Conservation (phyloP, 176 grass and related monocot genomes). For the Musa beccarii region DNA sequence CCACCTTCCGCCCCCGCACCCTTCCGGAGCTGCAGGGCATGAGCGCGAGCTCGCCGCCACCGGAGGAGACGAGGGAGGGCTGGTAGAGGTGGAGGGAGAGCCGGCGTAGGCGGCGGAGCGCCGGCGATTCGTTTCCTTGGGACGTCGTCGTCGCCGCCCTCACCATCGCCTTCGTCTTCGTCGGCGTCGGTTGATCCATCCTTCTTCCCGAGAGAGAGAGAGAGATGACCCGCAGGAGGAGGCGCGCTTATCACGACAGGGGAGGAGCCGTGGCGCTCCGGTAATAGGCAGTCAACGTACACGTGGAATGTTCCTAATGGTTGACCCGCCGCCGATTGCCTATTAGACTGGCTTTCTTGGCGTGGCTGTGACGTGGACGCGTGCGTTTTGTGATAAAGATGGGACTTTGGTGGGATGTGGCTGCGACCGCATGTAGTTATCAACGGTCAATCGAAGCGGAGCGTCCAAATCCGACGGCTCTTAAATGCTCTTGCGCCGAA, state of each 20-base stretch:
- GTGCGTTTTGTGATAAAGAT: too few species aligned
- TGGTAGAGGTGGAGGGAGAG: constrained; percentile 53
- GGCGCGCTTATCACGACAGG: neutral
- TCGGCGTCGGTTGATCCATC: constrained; percentile 16
- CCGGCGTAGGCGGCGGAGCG: constrained; percentile 38
- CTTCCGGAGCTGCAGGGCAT: constrained; percentile 33
- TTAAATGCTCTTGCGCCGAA: too few species aligned
- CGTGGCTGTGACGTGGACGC: too few species aligned
- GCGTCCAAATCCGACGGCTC: too few species aligned
- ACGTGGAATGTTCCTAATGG: neutral
- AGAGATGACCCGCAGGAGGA: neutral
- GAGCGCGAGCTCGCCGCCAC: constrained; percentile 16
- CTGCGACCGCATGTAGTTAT: too few species aligned
- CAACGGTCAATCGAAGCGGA: too few species aligned
- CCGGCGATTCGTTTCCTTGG: constrained; percentile 12
- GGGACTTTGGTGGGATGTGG: too few species aligned
- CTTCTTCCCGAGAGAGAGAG: neutral
- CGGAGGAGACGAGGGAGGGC: neutral
- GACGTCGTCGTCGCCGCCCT: constrained; percentile 6
- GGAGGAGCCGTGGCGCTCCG: neutral
- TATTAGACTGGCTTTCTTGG: too few species aligned
- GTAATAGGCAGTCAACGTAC: neutral
- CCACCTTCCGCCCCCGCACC: constrained; percentile 5
- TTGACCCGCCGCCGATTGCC: too few species aligned
- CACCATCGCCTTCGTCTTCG: constrained; percentile 23